Evolutionary conservation across 176 grass and related monocot genomes (phyloP).

Genomic region (Themeda triandra): DNA sequence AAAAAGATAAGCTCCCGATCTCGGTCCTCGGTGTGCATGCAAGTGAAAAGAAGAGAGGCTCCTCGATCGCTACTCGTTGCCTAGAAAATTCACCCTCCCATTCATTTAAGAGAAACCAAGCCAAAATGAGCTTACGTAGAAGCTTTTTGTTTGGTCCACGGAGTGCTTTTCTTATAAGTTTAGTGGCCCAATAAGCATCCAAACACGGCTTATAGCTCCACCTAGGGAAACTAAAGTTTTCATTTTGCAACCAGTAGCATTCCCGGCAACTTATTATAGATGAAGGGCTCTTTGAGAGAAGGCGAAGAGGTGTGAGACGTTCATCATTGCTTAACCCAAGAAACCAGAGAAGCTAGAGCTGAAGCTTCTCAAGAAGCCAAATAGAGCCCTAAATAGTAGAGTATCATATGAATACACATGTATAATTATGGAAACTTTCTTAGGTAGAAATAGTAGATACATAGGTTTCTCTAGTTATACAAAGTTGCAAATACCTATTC

Average conservation of each 20-base stretch:
- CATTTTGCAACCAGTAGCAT: too few relatives aligned
- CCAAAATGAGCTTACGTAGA: neutral
- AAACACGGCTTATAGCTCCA: too few relatives aligned
- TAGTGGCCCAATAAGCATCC: neutral
- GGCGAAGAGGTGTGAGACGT: too few relatives aligned
- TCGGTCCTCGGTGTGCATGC: too few relatives aligned
- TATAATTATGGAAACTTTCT: neutral
- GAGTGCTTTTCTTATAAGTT: neutral
- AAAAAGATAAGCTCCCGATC: too few relatives aligned
- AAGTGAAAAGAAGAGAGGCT: too few relatives aligned
- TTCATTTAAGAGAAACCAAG: neutral
- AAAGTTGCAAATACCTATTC: neutral
- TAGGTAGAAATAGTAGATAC: neutral
- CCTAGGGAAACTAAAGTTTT: too few relatives aligned
- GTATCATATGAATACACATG: neutral
- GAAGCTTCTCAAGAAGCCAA: neutral
- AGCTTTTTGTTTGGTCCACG: neutral
- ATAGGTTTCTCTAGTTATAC: neutral
- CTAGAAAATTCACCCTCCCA: neutral
- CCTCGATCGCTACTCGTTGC: too few relatives aligned
- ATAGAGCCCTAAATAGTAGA: too few relatives aligned
- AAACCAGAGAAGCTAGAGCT: neutral
- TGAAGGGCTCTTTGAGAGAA: too few relatives aligned
- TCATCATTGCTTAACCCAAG: neutral
- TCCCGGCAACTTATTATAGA: too few relatives aligned